Percentiles rank a stretch among this genome's conserved stretches.
phyloP scores from a whole-genome alignment of 1,284 basidiomycete genomes.

The Trichosporon coremiiforme region DNA sequence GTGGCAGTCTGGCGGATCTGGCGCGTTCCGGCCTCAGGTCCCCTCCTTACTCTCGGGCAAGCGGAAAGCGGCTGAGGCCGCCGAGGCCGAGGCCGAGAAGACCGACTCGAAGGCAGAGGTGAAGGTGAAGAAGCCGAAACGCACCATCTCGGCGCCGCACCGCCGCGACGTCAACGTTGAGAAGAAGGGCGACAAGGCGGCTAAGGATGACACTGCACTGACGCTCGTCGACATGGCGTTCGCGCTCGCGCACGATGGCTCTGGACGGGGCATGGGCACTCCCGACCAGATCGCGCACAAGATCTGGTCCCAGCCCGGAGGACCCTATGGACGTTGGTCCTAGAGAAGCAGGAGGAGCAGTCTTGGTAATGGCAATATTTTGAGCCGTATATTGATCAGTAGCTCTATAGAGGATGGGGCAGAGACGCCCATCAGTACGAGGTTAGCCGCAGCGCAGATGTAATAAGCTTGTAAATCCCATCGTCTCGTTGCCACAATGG shows the following conservation, averaged over 20 bases:
- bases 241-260: slow-evolving; percentile 46
- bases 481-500: no score
- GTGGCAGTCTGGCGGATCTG: slow-evolving; percentile 42
- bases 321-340: slow-evolving; percentile 37
- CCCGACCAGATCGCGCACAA: slow-evolving; percentile 40
- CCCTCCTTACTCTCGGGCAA: slow-evolving; percentile 28
- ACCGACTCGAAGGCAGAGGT: slow-evolving; percentile 20
- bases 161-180: slow-evolving; percentile 28
- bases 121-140: slow-evolving; percentile 32
- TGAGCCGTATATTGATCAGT: not conserved
- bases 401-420: not conserved
- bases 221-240: slow-evolving; percentile 49
- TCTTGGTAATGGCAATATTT: no score
- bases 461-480: not conserved
- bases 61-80: slow-evolving; percentile 26
- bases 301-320: slow-evolving; percentile 37
- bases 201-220: slow-evolving; percentile 44
- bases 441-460: not conserved
- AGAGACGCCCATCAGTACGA: no score
- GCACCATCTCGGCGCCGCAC: slow-evolving; percentile 24
- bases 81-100: not conserved
- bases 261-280: slow-evolving; percentile 40
- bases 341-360: not conserved
- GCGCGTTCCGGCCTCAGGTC: slow-evolving; percentile 26
- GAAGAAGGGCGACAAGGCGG: slow-evolving; percentile 27